A percentile compares a stretch with the other conserved stretches of the same genome.
phyloP scores from a whole-genome alignment of 1,284 basidiomycete species.

The Farysia itapuensis region DNA sequence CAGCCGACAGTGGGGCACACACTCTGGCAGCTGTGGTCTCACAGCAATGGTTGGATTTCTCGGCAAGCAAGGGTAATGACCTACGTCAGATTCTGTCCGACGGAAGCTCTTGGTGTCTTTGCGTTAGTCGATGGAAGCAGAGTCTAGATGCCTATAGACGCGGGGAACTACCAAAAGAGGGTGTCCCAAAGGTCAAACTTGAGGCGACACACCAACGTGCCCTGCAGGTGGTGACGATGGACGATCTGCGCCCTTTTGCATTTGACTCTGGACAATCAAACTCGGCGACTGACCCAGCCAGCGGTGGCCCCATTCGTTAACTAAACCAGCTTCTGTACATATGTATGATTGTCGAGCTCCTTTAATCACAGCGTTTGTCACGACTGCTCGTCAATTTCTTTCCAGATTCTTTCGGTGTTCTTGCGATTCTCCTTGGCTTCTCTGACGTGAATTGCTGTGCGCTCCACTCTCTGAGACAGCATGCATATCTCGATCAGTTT shows the following conservation, averaged over 20 bases:
- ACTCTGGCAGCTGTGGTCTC: constrained; percentile 44
- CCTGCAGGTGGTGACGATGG: constrained; percentile 23
- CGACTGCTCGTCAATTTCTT: constrained; percentile 34
- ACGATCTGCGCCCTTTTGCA: constrained; percentile 30
- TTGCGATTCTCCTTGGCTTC: constrained; percentile 24
- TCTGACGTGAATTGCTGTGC: constrained; percentile 22
- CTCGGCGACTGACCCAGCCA: constrained; percentile 12
- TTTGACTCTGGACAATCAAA: constrained; percentile 8
- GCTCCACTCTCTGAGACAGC: constrained; percentile 20
- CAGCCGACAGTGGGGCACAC: constrained; percentile 39
- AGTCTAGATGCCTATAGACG: constrained; percentile 75
- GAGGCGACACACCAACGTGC: constrained; percentile 38
- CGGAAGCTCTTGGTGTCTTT: constrained; percentile 48
- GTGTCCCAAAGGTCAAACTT: constrained; percentile 40
- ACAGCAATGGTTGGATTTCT: constrained; percentile 36
- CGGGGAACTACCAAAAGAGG: constrained; percentile 71
- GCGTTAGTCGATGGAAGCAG: constrained; percentile 63
- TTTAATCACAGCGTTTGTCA: constrained; percentile 2
- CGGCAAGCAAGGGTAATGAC: constrained; percentile 46
- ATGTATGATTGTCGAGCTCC: too few relatives aligned
- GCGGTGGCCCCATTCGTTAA: constrained; percentile 29
- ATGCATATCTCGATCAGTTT: too few relatives aligned
- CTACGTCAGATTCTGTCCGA: constrained; percentile 35
- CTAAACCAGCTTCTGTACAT: neutral
- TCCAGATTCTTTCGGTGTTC: constrained; percentile 40